Evolutionary conservation across 106 monocot species (phyloP).

Genomic region (Alisma plantagoaquatica): DNA sequence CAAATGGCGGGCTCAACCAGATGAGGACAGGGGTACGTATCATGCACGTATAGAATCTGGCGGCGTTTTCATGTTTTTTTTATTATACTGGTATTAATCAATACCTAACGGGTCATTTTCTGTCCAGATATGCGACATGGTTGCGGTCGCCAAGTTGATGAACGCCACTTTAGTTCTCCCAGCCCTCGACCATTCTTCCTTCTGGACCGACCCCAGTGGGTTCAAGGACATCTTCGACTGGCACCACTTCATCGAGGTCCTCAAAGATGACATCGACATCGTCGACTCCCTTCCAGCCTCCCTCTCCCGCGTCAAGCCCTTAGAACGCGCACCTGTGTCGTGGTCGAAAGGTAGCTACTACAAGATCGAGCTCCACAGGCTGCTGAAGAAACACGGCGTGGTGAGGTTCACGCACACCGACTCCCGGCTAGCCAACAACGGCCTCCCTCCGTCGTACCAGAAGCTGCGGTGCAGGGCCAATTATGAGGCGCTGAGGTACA

Average conservation of each 20-base stretch:
- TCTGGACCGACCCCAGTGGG: constrained; percentile 68
- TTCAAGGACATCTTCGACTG: constrained; percentile 66
- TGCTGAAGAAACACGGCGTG: constrained; percentile 52
- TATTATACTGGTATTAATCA: background rate
- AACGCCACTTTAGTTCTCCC: constrained; percentile 65
- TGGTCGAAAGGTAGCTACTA: constrained; percentile 46
- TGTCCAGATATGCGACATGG: constrained; percentile 66
- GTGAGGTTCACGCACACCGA: constrained; percentile 65
- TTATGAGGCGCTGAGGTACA: constrained; percentile 61
- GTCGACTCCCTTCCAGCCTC: constrained; percentile 39
- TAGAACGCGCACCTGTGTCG: constrained; percentile 36
- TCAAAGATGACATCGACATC: constrained; percentile 44
- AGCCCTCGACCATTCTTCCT: constrained; percentile 48
- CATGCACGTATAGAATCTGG: background rate
- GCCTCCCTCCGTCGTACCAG: constrained; percentile 65
- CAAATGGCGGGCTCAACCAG: constrained; percentile 92
- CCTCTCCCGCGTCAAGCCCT: constrained; percentile 13
- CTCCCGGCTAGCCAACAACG: constrained; percentile 67
- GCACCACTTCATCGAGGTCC: constrained; percentile 34
- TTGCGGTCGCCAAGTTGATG: constrained; percentile 52
- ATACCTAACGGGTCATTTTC: background rate
- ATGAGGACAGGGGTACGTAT: constrained; percentile 74
- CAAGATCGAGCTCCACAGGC: constrained; percentile 11
- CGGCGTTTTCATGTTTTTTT: background rate
- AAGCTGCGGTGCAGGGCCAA: constrained; percentile 83